A percentile compares a stretch with the other conserved stretches of the same genome.
Conservation (phyloP, 2,329 filamentous ascomycete genomes). For the Grosmannia clavigera region DNA sequence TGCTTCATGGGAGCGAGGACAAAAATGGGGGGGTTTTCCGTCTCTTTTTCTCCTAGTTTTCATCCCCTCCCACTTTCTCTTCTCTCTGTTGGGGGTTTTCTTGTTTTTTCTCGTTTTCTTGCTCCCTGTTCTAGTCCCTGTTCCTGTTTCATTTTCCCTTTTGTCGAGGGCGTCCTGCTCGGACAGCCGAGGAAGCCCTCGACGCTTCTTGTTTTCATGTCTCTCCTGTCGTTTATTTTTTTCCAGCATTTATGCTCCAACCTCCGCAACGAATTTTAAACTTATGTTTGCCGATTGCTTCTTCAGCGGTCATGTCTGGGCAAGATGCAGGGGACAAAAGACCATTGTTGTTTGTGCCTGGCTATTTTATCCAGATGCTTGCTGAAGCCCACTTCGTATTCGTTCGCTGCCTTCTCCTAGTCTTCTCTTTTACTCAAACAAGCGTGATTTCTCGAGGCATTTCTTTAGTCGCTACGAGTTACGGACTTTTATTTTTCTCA, state of each 20-base stretch:
- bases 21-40: background rate
- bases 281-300: background rate
- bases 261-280: constrained; percentile 1
- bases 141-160: background rate
- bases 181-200: background rate
- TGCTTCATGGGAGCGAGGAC: background rate
- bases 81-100: background rate
- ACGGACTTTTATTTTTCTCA: background rate
- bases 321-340: background rate
- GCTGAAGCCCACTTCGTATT: background rate
- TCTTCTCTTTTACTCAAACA: background rate
- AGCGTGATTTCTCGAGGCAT: background rate
- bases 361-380: background rate
- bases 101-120: background rate
- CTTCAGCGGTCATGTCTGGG: background rate
- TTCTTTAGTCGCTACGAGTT: background rate
- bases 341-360: background rate
- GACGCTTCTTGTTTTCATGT: background rate
- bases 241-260: background rate
- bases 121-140: background rate
- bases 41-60: background rate
- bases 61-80: background rate
- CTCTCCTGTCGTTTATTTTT: background rate
- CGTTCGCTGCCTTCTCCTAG: background rate
- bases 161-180: background rate